Base-by-base conservation (phyloP, 805 yeast species). In the Saturnispora silvae region DNA sequence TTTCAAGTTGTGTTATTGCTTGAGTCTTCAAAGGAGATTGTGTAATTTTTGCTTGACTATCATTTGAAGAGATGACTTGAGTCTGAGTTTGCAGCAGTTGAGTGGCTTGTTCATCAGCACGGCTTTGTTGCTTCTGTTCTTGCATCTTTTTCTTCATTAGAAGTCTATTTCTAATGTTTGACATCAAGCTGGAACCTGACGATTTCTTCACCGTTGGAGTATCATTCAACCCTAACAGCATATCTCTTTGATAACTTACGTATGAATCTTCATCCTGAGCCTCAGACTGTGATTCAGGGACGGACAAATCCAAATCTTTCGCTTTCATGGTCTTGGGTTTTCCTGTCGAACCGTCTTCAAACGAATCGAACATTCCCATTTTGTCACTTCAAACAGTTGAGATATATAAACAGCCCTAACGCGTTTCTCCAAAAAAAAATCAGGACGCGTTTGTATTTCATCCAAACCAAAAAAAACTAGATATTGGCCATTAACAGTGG, bases 101-200 rank as follows among this genome's bases (percentile, higher is more conserved):
- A 10, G 36, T 33, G 9, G 16, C 8, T 9, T 11, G 31, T n/a
- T n/a, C n/a, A n/a, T n/a, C n/a, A n/a, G n/a, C n/a, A n/a, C n/a
- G n/a, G n/a, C n/a, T n/a, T 17, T 17, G 22, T 11, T n/a, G 14
- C n/a, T 13, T 13, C 23, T 26, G 27, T 6, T 31, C 10, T 10
- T 22, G 20, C 20, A 31, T 15, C 20, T 31, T 37, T 31, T 37
- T 37, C 33, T 37, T 37, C 14, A 31, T 35, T 20, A 16, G 10
- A 11, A 37, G 28, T 16, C 40, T 37, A 34, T 37, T 37, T 20
- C 35, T 31, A 20, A 37, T 31, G 14, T 32, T 32, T 9, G 40
- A 22, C 40, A 37, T 37, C 11, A 31, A 37, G 13, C 40, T 37
- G 5, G 22, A 18, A 20, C 31, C 39, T 26, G 26, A 17, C 10